Conservation (phyloP, 2,329 filamentous ascomycete genomes). For the Lecanosticta acicola region DNA sequence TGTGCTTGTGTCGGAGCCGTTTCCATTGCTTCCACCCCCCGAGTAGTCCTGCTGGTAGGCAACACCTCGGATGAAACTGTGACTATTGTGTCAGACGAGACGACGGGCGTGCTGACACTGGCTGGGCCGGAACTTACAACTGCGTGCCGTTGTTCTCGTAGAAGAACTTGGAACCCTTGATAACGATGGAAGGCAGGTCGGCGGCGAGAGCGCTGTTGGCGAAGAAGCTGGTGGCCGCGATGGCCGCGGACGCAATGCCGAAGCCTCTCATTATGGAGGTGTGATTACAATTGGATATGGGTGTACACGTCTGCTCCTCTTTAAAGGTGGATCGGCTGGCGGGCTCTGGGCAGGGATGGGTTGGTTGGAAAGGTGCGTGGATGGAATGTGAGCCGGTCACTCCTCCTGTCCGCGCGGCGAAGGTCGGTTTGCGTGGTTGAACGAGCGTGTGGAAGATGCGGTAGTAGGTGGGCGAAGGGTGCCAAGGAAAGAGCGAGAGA, state of each 20-base stretch:
- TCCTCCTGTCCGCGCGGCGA: slow-evolving; percentile 5
- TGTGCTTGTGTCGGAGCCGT: slow-evolving; percentile 38
- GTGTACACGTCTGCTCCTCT: slow-evolving; percentile 1
- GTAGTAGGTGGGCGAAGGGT: too few species aligned
- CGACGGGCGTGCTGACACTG: too few species aligned
- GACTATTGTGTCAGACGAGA: too few species aligned
- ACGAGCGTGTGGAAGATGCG: slow-evolving; percentile 8
- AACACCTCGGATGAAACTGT: slow-evolving; percentile 78
- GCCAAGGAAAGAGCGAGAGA: slow-evolving; percentile 18
- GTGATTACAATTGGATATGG: slow-evolving; percentile 3
- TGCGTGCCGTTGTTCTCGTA: slow-evolving; percentile 73
- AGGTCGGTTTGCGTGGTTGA: slow-evolving; percentile 2
- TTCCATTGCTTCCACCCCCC: slow-evolving; percentile 39
- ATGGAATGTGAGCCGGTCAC: slow-evolving; percentile 10
- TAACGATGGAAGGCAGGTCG: slow-evolving; percentile 58
- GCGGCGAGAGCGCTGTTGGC: slow-evolving; percentile 43
- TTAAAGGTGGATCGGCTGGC: background rate
- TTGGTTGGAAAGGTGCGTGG: background rate
- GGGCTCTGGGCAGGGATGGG: slow-evolving; percentile 4
- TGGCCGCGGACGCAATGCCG: slow-evolving; percentile 42
- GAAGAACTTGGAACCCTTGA: slow-evolving; percentile 87
- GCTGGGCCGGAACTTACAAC: too few species aligned
- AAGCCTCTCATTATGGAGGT: slow-evolving; percentile 45
- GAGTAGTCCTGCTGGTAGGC: slow-evolving; percentile 80
- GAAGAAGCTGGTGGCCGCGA: slow-evolving; percentile 42